These are phyloP conservation scores for Umbilicus rupestris DNA, from an alignment of 164 flowering plant genomes.

Conservation along the genomic window DNA sequence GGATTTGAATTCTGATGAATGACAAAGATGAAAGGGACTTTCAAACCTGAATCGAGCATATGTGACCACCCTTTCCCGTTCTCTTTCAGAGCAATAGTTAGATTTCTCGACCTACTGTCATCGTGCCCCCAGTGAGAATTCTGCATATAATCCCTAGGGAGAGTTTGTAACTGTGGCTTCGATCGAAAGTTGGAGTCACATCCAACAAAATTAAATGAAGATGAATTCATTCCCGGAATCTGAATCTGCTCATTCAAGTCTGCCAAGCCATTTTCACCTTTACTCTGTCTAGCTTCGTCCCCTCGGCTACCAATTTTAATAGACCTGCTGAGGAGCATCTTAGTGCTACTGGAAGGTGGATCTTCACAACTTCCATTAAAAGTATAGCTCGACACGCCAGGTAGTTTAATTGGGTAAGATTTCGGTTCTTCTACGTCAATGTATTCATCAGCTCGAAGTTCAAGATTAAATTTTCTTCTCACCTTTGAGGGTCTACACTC, in stretches of 20 bases:
- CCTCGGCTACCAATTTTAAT: slow-evolving; percentile 17
- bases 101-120: neutral
- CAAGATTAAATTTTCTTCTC: slow-evolving; percentile 66
- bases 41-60: neutral
- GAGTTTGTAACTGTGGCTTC: neutral
- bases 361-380: slow-evolving; percentile 17
- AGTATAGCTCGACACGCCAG: slow-evolving; percentile 17
- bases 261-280: slow-evolving; percentile 28
- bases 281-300: slow-evolving; percentile 21
- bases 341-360: slow-evolving; percentile 21
- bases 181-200: neutral
- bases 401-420: slow-evolving; percentile 18
- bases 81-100: neutral
- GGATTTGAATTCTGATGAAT: no score
- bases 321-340: slow-evolving; percentile 23
- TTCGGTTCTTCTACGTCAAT: slow-evolving; percentile 58
- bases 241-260: slow-evolving; percentile 76
- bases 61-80: neutral
- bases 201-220: slow-evolving; percentile 23
- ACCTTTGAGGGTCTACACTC: slow-evolving; percentile 48
- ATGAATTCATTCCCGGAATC: slow-evolving; percentile 29
- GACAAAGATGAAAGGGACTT: no score
- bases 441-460: slow-evolving; percentile 77
- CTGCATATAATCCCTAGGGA: neutral
- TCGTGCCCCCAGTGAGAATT: neutral